Base-by-base conservation (phyloP, 176 grass and related monocot species). In the Tillandsia fasciculata region DNA sequence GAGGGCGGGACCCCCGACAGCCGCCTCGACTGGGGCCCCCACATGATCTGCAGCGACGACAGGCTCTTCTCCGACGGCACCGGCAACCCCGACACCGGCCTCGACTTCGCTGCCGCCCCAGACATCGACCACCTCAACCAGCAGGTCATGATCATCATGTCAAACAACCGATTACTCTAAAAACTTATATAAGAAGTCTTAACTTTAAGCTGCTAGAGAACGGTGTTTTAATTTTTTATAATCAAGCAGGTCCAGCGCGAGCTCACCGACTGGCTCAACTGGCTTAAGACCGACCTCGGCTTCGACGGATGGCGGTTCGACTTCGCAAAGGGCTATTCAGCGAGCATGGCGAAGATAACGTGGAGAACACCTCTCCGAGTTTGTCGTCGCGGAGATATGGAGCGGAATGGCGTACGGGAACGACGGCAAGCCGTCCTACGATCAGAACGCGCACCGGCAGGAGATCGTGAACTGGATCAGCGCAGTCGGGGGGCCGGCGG, bases 71-170 rank as follows among this genome's bases (percentile, higher is more conserved):
- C 81, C 29, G 87, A 78, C 49, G 87, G 84, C 52, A 96, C 84
- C 3, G 91, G 87, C 26, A 83, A 96, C 74, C 84, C 70, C 3
- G 87, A 91, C 82, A 88, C 84, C 0, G 91, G 87, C 63, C 79
- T 53, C 0, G 82, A 85, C 67, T 96, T 87, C 64, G 87, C 51
- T 1, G 91, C 48, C 22, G 84, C 82, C 0, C 84, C 91, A 1
- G 87, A 96, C 70, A 74, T 96, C 67, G 91, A 96, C 74, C 91
- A 96, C 81, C 87, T 96, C 33, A 96, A 91, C 69, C 10, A 77
- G 29, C 70, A 50, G 42, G 79, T 77, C 29, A 24, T 20, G 20
- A 20, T 24, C 24, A 24, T 24, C 24, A 33, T 33, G 29, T 5
- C 2, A 33, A 33, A 33, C 29, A 6, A 33, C 0, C 29, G 3